A percentile compares a stretch with the other conserved stretches of the same genome.
phyloP scores from a whole-genome alignment of 2,329 filamentous ascomycete species.

The Colletotrichum aenigma region DNA sequence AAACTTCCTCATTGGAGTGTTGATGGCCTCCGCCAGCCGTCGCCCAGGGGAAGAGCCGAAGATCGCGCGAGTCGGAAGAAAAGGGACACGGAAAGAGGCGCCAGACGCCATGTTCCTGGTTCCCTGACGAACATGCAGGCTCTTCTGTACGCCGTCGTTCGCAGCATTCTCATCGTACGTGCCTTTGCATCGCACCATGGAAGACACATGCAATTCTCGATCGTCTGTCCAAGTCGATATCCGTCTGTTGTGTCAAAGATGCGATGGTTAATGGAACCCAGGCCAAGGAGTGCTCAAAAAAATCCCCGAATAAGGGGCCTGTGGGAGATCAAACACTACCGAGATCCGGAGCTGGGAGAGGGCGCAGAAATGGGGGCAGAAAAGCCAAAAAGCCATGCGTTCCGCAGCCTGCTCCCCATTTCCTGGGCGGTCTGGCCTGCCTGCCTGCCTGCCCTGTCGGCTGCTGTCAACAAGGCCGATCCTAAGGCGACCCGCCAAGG shows the following conservation, averaged over 20 bases:
- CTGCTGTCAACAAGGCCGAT: not conserved
- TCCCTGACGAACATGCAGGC: not conserved
- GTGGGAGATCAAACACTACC: slow-evolving; percentile 18
- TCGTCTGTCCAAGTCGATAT: not conserved
- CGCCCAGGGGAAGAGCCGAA: not conserved
- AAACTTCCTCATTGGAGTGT: slow-evolving; percentile 8
- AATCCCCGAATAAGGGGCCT: not conserved
- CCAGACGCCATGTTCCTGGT: not conserved
- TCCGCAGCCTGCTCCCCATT: not conserved
- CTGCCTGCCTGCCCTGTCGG: not conserved
- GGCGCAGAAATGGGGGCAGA: not conserved
- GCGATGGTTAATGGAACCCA: not conserved
- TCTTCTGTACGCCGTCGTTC: not conserved
- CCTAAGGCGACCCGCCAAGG: slow-evolving; percentile 8
- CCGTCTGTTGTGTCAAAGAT: not conserved
- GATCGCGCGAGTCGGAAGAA: slow-evolving; percentile 21
- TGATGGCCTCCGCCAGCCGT: not conserved
- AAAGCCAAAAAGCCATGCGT: not conserved
- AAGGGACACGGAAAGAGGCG: not conserved
- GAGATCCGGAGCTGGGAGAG: slow-evolving; percentile 15
- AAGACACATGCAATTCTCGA: not conserved
- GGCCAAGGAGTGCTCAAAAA: not conserved
- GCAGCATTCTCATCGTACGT: not conserved
- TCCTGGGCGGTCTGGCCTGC: not conserved
- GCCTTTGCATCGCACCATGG: not conserved